phyloP scores from a whole-genome alignment of 805 yeast genomes.

The Myxozyma lipomycoides region DNA sequence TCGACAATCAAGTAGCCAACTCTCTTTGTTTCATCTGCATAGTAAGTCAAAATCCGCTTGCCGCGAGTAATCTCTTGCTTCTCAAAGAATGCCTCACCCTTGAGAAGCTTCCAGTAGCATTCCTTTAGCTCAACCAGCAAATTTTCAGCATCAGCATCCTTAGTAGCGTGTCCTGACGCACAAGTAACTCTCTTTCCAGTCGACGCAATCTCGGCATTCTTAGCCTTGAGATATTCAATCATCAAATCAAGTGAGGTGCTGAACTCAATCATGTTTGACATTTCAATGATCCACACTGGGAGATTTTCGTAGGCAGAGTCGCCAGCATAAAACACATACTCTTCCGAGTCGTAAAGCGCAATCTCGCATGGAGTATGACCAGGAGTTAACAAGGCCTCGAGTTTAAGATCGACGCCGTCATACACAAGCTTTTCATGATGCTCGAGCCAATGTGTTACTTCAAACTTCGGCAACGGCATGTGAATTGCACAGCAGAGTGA shows the following conservation, averaged over 20 bases:
- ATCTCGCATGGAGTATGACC: constrained; percentile 28
- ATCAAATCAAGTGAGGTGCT: constrained; percentile 11
- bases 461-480: constrained; percentile 25
- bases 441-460: constrained; percentile 25
- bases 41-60: constrained; percentile 10
- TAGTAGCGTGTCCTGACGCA: constrained; percentile 27
- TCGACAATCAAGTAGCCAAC: constrained; percentile 27
- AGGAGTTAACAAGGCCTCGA: constrained; percentile 25
- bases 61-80: constrained; percentile 18
- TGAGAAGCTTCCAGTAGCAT: constrained; percentile 20
- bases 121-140: constrained; percentile 16
- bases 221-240: constrained; percentile 17
- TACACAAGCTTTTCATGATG: constrained; percentile 21
- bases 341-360: constrained; percentile 26
- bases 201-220: constrained; percentile 16
- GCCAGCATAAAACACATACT: constrained; percentile 25
- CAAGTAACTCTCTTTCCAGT: constrained; percentile 23
- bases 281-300: constrained; percentile 27
- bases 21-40: constrained; percentile 16
- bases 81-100: constrained; percentile 18
- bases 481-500: constrained; percentile 27
- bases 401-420: constrained; percentile 22
- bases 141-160: constrained; percentile 20
- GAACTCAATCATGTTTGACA: constrained; percentile 22
- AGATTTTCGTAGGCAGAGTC: constrained; percentile 25